Evolutionary conservation across 2,329 filamentous ascomycete genomes (phyloP).

Genomic region (Aspergillus arachidicola): DNA sequence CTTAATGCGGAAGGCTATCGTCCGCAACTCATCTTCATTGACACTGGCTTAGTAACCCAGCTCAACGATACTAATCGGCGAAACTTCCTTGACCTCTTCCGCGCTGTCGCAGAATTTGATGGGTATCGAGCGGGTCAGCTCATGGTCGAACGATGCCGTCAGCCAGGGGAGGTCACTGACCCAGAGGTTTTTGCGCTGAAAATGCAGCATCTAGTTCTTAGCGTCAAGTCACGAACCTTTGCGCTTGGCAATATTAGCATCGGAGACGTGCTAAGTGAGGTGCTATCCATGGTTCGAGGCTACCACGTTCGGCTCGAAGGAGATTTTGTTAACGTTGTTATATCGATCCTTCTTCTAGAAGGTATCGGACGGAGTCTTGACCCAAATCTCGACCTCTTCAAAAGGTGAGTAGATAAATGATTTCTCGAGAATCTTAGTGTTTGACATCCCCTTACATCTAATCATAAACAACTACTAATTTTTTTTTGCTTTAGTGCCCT

Average conservation of each 20-base stretch:
- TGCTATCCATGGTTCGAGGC: slow-evolving; percentile 83
- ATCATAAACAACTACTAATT: slow-evolving; percentile 8
- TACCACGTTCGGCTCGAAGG: slow-evolving; percentile 95
- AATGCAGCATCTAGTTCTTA: slow-evolving; percentile 94
- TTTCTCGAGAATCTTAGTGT: not conserved
- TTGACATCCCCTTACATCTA: not conserved
- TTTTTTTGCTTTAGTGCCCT: slow-evolving; percentile 65
- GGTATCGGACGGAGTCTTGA: slow-evolving; percentile 88
- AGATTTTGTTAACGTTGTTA: slow-evolving; percentile 97
- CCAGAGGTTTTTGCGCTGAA: slow-evolving; percentile 88
- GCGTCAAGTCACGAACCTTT: slow-evolving; percentile 87
- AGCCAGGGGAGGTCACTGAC: slow-evolving; percentile 87
- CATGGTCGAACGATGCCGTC: slow-evolving; percentile 94
- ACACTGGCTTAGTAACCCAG: slow-evolving; percentile 93
- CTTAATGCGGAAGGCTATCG: slow-evolving; percentile 87
- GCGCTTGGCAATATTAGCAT: slow-evolving; percentile 94
- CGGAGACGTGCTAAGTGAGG: slow-evolving; percentile 88
- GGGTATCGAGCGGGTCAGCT: slow-evolving; percentile 92
- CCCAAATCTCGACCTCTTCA: slow-evolving; percentile 83
- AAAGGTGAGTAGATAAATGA: slow-evolving; percentile 55
- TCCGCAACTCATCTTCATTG: slow-evolving; percentile 95
- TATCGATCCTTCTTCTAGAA: slow-evolving; percentile 89
- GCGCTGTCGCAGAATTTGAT: slow-evolving; percentile 92
- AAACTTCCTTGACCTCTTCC: slow-evolving; percentile 96
- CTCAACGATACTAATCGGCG: slow-evolving; percentile 81